Conservation (phyloP, 192 early-diverging fungal species). For the Lobosporangium transversale region DNA sequence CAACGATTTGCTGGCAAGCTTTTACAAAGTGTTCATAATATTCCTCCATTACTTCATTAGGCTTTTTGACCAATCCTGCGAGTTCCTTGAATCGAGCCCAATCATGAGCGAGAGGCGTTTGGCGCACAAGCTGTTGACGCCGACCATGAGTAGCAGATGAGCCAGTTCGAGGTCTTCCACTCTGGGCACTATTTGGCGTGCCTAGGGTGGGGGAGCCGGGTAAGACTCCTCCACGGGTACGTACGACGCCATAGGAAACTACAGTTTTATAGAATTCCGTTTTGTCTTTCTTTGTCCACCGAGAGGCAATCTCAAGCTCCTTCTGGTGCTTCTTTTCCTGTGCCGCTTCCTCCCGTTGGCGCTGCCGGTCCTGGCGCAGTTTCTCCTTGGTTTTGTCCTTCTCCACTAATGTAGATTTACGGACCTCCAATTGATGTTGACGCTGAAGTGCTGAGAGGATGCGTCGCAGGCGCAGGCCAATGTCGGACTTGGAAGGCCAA, state of each 20-base stretch:
- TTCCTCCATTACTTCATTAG: conserved; percentile 72
- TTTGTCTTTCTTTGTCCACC: conserved; percentile 65
- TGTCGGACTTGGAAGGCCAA: conserved; percentile 71
- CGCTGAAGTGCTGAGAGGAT: conserved; percentile 65
- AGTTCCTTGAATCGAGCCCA: conserved; percentile 81
- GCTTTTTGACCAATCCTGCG: conserved; percentile 68
- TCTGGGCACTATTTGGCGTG: conserved; percentile 59
- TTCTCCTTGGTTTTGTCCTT: conserved; percentile 56
- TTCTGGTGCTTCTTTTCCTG: conserved; percentile 52
- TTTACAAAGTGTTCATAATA: conserved; percentile 69
- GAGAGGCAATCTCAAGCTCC: conserved; percentile 51
- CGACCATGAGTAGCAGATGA: conserved; percentile 12
- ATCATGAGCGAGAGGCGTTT: conserved; percentile 49
- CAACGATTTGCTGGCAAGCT: conserved; percentile 69
- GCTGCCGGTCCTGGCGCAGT: conserved; percentile 46
- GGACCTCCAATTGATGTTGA: conserved; percentile 55
- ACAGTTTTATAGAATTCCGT: conserved; percentile 64
- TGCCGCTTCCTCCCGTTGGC: conserved; percentile 52
- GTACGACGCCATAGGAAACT: conserved; percentile 64
- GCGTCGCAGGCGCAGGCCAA: conserved; percentile 66
- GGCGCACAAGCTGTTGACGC: conserved; percentile 1
- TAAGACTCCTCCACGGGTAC: conserved; percentile 21
- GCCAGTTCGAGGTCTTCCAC: conserved; percentile 58
- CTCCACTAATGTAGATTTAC: conserved; percentile 45
- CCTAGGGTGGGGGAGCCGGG: conserved; percentile 8